These are phyloP conservation scores for Hanseniaspora pseudoguilliermondii DNA, from an alignment of 805 yeast species.

Conservation along the genomic window DNA sequence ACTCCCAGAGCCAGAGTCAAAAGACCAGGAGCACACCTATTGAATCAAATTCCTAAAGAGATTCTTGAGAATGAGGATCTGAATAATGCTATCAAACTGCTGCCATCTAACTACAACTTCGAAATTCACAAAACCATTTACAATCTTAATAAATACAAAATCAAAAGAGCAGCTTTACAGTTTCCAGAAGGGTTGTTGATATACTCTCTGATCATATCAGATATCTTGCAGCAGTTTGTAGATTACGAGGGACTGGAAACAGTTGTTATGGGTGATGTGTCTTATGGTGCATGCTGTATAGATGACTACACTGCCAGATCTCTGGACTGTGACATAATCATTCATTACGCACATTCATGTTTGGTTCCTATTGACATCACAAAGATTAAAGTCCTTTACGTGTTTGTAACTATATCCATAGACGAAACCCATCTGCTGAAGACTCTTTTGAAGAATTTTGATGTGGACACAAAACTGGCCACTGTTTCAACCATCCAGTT, in stretches of 20 bases:
- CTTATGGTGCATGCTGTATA: slow-evolving; percentile 96
- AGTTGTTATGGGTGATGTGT: slow-evolving; percentile 94
- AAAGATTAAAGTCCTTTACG: slow-evolving; percentile 78
- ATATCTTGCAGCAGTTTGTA: slow-evolving; percentile 85
- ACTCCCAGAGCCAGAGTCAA: slow-evolving; percentile 31
- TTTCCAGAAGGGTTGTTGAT: slow-evolving; percentile 95
- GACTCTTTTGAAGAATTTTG: slow-evolving; percentile 61
- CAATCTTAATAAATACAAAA: slow-evolving; percentile 65
- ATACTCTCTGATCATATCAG: slow-evolving; percentile 79
- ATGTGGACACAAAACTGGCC: slow-evolving; percentile 53
- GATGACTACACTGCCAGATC: slow-evolving; percentile 93
- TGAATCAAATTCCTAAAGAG: slow-evolving; percentile 81
- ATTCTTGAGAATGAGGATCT: slow-evolving; percentile 67
- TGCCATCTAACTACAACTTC: slow-evolving; percentile 88
- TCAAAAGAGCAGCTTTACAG: slow-evolving; percentile 81
- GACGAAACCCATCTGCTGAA: slow-evolving; percentile 71
- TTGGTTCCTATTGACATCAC: slow-evolving; percentile 91
- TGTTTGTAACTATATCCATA: slow-evolving; percentile 84
- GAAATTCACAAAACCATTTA: slow-evolving; percentile 93
- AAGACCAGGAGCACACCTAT: slow-evolving; percentile 31
- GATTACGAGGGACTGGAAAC: slow-evolving; percentile 46
- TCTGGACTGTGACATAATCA: slow-evolving; percentile 82
- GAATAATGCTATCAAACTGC: slow-evolving; percentile 65
- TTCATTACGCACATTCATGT: slow-evolving; percentile 96
- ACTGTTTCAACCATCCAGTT: slow-evolving; percentile 93